Evolutionary conservation across 108 stramenopile genomes (phyloP), one percentile per base, ranked within the genome.

Genomic region (Pseudonitzschia multiseries): DNA sequence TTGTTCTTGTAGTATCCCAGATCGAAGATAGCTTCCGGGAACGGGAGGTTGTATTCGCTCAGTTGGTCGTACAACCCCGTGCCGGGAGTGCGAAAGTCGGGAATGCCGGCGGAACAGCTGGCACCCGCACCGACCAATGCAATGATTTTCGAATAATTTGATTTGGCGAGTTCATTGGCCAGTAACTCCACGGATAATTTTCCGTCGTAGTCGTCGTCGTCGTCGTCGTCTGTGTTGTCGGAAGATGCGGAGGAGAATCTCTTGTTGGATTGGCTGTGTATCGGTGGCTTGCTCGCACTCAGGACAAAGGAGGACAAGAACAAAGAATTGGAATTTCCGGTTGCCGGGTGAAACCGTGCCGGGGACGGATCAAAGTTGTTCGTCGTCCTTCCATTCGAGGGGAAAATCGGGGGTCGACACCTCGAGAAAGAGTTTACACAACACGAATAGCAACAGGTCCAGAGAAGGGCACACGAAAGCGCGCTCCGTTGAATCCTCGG

Each of bases 11-110:
- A 98, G 89, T 87, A 98, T 41, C 78, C 77, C 21, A 98, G 57
- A 70, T 96, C 93, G 76, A 98, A 98, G 14, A 98, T 90, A 20
- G 94, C 92, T 62, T 96, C 93, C 0, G 98, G 96, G 65, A 73
- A 88, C 10, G 96, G 96, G 17, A 98, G 84, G 62, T 89, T 82
- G 85, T 93, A 97, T 63, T 95, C 86, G 75, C 85, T 77, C 24
- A 98, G 81, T 71, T 96, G 93, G 73, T 90, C 89, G 69, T 98
- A 98, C 46, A 97, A 71, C 3, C 96, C 96, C 20, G 93, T 90
- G 10, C 96, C 96, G 0, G 90, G 89, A 9, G 91, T 86, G 8
- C 94, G 83, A 75, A 96, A 96, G 70, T 96, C 96, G 10, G 96
- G 96, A 40, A 96, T 95, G 22, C 96, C 93, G 9, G 93, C 92